Evolutionary conservation across 345 rosid species (phyloP).

Genomic region (Bretschneidera sinensis): DNA sequence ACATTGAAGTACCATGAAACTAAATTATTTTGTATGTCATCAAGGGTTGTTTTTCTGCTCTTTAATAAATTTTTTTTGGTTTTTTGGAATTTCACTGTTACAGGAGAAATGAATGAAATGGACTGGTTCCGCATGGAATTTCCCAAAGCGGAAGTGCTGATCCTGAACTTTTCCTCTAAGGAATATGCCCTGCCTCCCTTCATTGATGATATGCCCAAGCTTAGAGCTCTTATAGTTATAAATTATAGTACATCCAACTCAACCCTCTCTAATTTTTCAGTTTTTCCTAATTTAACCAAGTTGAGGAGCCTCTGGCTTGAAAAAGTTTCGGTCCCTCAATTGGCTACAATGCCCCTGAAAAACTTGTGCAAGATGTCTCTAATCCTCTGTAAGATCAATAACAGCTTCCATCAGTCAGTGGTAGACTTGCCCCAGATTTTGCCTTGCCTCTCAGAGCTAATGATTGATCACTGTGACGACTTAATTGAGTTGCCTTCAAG

Average conservation of each 20-base stretch:
- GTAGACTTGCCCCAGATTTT: constrained; percentile 45
- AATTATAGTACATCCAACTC: constrained; percentile 56
- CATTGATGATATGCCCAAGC: constrained; percentile 59
- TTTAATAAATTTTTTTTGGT: not conserved
- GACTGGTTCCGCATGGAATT: constrained; percentile 77
- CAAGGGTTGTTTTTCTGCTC: too few relatives aligned
- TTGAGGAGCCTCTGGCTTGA: constrained; percentile 89
- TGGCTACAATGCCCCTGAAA: constrained; percentile 39
- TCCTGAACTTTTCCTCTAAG: constrained; percentile 58
- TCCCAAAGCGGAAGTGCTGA: constrained; percentile 83
- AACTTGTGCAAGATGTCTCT: constrained; percentile 59
- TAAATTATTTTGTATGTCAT: too few relatives aligned
- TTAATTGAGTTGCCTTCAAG: constrained; percentile 51
- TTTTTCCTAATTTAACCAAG: constrained; percentile 42
- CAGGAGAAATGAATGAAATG: constrained; percentile 79
- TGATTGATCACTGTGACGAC: constrained; percentile 82
- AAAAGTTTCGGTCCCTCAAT: constrained; percentile 49
- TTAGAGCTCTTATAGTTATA: constrained; percentile 67
- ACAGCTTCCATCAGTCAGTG: constrained; percentile 48
- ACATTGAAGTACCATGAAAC: too few relatives aligned
- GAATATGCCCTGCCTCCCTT: constrained; percentile 79
- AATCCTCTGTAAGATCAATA: constrained; percentile 65
- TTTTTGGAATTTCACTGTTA: not conserved
- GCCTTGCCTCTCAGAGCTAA: constrained; percentile 59
- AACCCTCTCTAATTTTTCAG: constrained; percentile 46